Percentiles rank a stretch among this genome's conserved stretches.
Conservation (phyloP, 179 eudicot genomes). For the Beta corolliflora region DNA sequence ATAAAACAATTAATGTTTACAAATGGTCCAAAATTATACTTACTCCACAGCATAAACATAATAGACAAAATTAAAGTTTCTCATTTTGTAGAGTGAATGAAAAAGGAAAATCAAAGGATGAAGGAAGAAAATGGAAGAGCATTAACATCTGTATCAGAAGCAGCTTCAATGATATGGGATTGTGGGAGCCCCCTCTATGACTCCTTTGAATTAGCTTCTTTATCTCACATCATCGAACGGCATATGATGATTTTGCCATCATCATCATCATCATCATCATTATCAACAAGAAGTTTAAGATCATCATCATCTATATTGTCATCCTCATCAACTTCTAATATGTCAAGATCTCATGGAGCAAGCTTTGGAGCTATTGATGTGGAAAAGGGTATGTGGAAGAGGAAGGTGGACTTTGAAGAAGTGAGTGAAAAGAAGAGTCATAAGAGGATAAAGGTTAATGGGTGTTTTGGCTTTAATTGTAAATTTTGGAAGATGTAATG, state of each 20-base stretch:
- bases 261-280: not conserved
- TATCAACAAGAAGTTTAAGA: constrained; percentile 12
- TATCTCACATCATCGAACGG: constrained; percentile 42
- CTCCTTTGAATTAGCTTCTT: constrained; percentile 46
- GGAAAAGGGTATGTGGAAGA: constrained; percentile 24
- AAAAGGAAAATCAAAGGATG: constrained; percentile 4
- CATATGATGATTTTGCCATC: constrained; percentile 36
- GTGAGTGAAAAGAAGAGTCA: constrained; percentile 18
- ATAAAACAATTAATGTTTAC: no score
- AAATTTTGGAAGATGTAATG: constrained; percentile 26
- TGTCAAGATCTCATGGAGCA: constrained; percentile 3
- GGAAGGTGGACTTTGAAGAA: constrained; percentile 29
- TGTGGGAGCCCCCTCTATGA: constrained; percentile 49
- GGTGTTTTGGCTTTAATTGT: constrained; percentile 27
- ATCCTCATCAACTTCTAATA: not conserved
- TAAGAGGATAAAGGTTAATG: constrained; percentile 32
- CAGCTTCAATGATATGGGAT: constrained; percentile 35
- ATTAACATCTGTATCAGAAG: constrained; percentile 9
- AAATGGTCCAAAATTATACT: no score
- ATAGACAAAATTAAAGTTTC: not conserved
- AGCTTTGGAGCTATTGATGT: constrained; percentile 3
- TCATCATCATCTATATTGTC: constrained; percentile 12
- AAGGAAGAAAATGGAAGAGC: constrained; percentile 24
- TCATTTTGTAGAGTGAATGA: not conserved
- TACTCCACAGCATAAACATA: not conserved